Evolutionary conservation across 2,329 filamentous ascomycete species (phyloP).

Genomic region (Calonectria pseudoreteaudii): DNA sequence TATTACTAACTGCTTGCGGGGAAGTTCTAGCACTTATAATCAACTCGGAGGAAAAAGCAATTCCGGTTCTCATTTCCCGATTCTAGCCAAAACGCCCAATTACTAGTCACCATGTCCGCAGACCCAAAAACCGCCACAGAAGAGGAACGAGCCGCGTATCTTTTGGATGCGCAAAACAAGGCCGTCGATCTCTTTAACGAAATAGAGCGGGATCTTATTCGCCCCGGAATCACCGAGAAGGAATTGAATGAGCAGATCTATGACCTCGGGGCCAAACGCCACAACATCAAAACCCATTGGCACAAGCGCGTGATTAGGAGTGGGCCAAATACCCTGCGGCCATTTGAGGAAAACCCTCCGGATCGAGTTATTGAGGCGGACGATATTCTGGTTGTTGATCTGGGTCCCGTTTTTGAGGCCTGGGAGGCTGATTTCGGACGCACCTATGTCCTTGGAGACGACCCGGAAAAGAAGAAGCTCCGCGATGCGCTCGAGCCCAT

Average conservation of each 20-base stretch:
- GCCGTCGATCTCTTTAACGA: conserved; percentile 51
- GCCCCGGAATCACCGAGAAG: conserved; percentile 61
- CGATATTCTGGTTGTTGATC: conserved; percentile 64
- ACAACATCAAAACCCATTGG: conserved; percentile 62
- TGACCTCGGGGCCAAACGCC: conserved; percentile 38
- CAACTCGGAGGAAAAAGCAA: neutral
- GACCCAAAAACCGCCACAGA: neutral
- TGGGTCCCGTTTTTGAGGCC: conserved; percentile 63
- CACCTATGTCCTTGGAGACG: conserved; percentile 62
- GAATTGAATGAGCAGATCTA: conserved; percentile 60
- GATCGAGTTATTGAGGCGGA: conserved; percentile 59
- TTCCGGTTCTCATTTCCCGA: neutral
- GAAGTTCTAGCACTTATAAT: neutral
- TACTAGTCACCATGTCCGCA: neutral
- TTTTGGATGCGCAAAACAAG: conserved; percentile 12
- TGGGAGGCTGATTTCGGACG: conserved; percentile 67
- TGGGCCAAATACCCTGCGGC: conserved; percentile 61
- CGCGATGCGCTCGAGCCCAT: conserved; percentile 59
- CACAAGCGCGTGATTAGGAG: conserved; percentile 64
- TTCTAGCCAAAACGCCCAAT: neutral
- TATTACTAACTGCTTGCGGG: neutral
- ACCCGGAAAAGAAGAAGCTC: conserved; percentile 57
- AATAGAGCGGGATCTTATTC: conserved; percentile 58
- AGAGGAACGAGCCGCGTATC: neutral
- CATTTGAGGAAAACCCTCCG: conserved; percentile 61